A percentile compares a stretch with the other conserved stretches of the same genome.
These are phyloP conservation scores for Trichoderma oligosporum DNA, from an alignment of 2,329 filamentous ascomycete species.

Conservation along the genomic window DNA sequence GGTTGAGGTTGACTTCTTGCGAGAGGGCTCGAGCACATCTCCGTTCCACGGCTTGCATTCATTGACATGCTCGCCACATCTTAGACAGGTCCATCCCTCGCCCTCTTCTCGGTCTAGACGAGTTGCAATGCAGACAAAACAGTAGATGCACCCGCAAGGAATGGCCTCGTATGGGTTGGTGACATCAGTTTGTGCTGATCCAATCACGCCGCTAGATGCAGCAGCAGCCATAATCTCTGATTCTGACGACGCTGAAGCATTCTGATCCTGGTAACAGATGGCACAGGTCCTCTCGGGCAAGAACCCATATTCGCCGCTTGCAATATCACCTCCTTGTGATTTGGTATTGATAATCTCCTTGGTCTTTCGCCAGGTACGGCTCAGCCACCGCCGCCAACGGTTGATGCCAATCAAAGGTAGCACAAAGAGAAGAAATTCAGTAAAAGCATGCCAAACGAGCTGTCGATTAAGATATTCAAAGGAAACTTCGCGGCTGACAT, in stretches of 20 bases:
- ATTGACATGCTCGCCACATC: constrained; percentile 79
- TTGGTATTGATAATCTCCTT: constrained; percentile 58
- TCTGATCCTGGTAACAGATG: constrained; percentile 95
- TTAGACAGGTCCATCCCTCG: constrained; percentile 86
- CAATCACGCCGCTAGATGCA: constrained; percentile 72
- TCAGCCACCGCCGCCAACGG: constrained; percentile 87
- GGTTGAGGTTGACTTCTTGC: constrained; percentile 34
- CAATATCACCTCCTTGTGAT: constrained; percentile 45
- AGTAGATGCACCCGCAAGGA: constrained; percentile 89
- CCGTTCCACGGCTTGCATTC: constrained; percentile 89
- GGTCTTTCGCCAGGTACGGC: constrained; percentile 78
- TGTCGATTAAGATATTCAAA: constrained; percentile 98
- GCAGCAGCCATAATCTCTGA: constrained; percentile 70
- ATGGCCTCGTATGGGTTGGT: constrained; percentile 94
- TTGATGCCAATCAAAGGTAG: constrained; percentile 95
- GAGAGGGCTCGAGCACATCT: constrained; percentile 67
- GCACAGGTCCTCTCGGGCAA: constrained; percentile 91
- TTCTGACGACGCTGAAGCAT: constrained; percentile 66
- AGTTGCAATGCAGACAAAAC: constrained; percentile 91
- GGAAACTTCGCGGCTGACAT: constrained; percentile 85
- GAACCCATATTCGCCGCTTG: constrained; percentile 73
- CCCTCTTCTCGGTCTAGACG: constrained; percentile 88
- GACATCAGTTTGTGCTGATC: constrained; percentile 85
- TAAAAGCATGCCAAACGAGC: constrained; percentile 99
- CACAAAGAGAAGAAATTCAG: constrained; percentile 94